Base-by-base conservation (phyloP, 352 stramenopile genomes). In the Phytophthora fragariae region DNA sequence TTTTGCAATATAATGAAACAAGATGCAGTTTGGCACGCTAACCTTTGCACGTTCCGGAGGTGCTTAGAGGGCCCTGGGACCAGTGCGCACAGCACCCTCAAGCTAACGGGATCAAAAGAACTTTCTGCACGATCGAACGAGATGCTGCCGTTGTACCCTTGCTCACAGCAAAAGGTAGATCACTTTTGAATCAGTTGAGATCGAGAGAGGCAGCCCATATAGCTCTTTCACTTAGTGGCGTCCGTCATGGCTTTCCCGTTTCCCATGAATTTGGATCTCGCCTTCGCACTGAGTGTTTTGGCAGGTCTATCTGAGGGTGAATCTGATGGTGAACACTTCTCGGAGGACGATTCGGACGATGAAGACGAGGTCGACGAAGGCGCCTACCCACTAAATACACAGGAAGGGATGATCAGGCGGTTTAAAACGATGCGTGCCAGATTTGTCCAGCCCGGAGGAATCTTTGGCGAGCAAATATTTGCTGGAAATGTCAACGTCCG, bases 381-480 rank as follows among this genome's bases (percentile, higher is more conserved):
- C 11, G 14, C 29, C n/a, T 52, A 61, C 41, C 24, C 29, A 11
- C 24, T 41, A 12, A 50, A 9, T 35, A 63, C 58, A 3, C 75
- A 71, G 44, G 47, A 72, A 65, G 62, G 57, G 0, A 49, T 75
- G 54, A 46, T 82, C 7, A 35, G 63, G 33, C 72, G 67, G 1
- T 82, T 82, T n/a, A 69, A 70, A 44, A 47, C 33, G 15, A 76
- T 68, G 62, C 66, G 63, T 21, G 60, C 53, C 27, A 63, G 11
- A n/a, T 79, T 77, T 55, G 44, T 72, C n/a, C 62, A 64, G 0
- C 50, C 56, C 11, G 71, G 75, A 55, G 71, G 50, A 2, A 27
- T 72, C 15, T 70, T 75, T 14, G 67, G 14, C 15, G 71, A 72
- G 1, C 35, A 70, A 58, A 35, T 5, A 14, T n/a, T 46, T 46